A percentile compares a stretch with the other conserved stretches of the same genome.
Evolutionary conservation across 768 basidiomycete species (phyloP).

Genomic region (Tylopilus balloui): DNA sequence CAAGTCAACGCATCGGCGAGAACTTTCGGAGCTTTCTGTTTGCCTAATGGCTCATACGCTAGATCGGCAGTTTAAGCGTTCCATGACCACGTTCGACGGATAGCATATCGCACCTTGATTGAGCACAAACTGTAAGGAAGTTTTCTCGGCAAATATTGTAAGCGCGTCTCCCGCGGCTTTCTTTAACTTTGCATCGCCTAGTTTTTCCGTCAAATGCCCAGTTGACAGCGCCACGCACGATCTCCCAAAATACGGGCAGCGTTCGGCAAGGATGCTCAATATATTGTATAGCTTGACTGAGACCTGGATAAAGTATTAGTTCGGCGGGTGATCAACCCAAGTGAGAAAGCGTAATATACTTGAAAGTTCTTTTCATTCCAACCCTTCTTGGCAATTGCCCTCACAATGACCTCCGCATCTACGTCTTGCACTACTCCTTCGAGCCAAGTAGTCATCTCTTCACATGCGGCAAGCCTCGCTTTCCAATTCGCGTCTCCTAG

Average conservation of each 20-base stretch:
- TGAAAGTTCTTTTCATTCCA: slow-evolving; percentile 99
- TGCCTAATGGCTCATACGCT: slow-evolving; percentile 92
- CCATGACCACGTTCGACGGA: slow-evolving; percentile 5
- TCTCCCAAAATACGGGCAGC: slow-evolving; percentile 78
- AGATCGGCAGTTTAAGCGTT: slow-evolving; percentile 15
- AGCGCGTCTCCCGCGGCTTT: slow-evolving; percentile 92
- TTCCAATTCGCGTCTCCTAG: slow-evolving; percentile 95
- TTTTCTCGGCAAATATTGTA: slow-evolving; percentile 82
- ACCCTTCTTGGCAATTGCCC: slow-evolving; percentile 86
- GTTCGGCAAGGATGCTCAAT: slow-evolving; percentile 65
- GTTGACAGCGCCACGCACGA: slow-evolving; percentile 80
- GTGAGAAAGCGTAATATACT: slow-evolving; percentile 37
- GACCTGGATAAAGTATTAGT: slow-evolving; percentile 49
- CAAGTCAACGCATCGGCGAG: slow-evolving; percentile 86
- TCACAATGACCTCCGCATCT: slow-evolving; percentile 85
- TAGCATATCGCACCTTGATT: slow-evolving; percentile 64
- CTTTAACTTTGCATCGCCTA: slow-evolving; percentile 95
- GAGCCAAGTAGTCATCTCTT: slow-evolving; percentile 82
- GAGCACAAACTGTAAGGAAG: slow-evolving; percentile 90
- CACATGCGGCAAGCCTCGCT: slow-evolving; percentile 77
- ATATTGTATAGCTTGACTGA: slow-evolving; percentile 85
- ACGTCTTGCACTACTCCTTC: slow-evolving; percentile 58
- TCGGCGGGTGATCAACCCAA: slow-evolving; percentile 5
- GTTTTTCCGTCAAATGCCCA: slow-evolving; percentile 83
- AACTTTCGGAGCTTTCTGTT: slow-evolving; percentile 97